These are phyloP conservation scores for Escovopsis sp. DNA, from an alignment of 2,329 filamentous ascomycete species.

Conservation along the genomic window DNA sequence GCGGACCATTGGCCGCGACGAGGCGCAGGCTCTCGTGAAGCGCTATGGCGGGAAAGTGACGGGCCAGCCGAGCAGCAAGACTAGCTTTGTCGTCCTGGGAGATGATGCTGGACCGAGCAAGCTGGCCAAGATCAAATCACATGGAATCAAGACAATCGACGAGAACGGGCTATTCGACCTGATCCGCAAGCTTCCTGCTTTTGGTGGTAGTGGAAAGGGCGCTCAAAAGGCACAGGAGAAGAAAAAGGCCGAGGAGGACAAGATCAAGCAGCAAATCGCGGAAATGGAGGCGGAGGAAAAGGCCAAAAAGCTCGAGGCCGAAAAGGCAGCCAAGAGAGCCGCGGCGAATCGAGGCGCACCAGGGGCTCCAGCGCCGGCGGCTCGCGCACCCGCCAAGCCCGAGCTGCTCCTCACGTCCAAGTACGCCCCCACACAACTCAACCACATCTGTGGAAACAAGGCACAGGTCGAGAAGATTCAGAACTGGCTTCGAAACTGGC, in stretches of 20 bases:
- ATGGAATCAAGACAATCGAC: slow-evolving; percentile 80
- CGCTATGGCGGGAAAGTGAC: slow-evolving; percentile 88
- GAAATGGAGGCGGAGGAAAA: slow-evolving; percentile 79
- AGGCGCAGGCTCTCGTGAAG: slow-evolving; percentile 76
- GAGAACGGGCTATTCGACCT: slow-evolving; percentile 84
- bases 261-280: slow-evolving; percentile 62
- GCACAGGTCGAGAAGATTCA: slow-evolving; percentile 77
- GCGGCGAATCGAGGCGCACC: slow-evolving; percentile 17
- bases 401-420: slow-evolving; percentile 83
- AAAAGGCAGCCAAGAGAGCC: slow-evolving; percentile 32
- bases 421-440: slow-evolving; percentile 74
- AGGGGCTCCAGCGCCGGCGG: slow-evolving; percentile 11
- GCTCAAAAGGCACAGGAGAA: slow-evolving; percentile 78
- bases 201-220: slow-evolving; percentile 76
- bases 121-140: slow-evolving; percentile 65
- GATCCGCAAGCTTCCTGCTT: slow-evolving; percentile 65
- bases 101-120: slow-evolving; percentile 89
- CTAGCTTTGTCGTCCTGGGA: slow-evolving; percentile 83
- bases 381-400: slow-evolving; percentile 33
- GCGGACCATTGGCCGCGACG: slow-evolving; percentile 65
- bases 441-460: slow-evolving; percentile 93
- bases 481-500: slow-evolving; percentile 72
- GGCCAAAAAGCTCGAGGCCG: slow-evolving; percentile 36
- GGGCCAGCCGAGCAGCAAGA: slow-evolving; percentile 75
- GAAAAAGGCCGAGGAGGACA: slow-evolving; percentile 69